Evolutionary conservation across 352 stramenopile genomes (phyloP).

Genomic region (Pythium monospermum): DNA sequence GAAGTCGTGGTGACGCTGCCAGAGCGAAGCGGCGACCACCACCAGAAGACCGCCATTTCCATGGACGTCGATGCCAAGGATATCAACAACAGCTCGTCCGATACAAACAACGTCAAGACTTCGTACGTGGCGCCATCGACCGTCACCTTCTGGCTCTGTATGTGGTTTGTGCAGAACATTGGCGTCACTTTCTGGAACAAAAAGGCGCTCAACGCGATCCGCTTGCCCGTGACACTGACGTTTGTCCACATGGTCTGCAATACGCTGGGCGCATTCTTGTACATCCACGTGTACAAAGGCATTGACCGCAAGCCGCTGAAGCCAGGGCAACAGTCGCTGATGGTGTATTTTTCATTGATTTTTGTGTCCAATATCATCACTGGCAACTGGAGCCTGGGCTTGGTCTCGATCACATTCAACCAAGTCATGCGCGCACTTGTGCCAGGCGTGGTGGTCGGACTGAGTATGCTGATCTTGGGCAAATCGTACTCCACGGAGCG

Average conservation of each 20-base stretch:
- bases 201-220: constrained; percentile 73
- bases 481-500: constrained; percentile 73
- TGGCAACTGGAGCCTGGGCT: constrained; percentile 89
- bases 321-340: constrained; percentile 56
- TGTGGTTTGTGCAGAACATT: constrained; percentile 92
- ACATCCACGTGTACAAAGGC: constrained; percentile 63
- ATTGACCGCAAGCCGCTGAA: constrained; percentile 67
- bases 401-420: constrained; percentile 95
- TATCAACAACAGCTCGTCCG: neutral
- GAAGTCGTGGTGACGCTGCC: constrained; percentile 10
- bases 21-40: neutral
- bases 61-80: neutral
- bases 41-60: neutral
- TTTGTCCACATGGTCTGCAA: constrained; percentile 95
- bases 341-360: constrained; percentile 89
- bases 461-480: constrained; percentile 76
- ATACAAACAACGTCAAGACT: constrained; percentile 34
- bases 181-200: constrained; percentile 95
- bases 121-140: constrained; percentile 61
- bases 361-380: constrained; percentile 96
- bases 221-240: constrained; percentile 76
- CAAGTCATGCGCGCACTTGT: constrained; percentile 90
- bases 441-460: constrained; percentile 66
- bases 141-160: constrained; percentile 75
- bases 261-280: constrained; percentile 78